A percentile compares a stretch with the other conserved stretches of the same genome.
Evolutionary conservation across 2,329 filamentous ascomycete species (phyloP).

Genomic region (Botrytis paeoniae): DNA sequence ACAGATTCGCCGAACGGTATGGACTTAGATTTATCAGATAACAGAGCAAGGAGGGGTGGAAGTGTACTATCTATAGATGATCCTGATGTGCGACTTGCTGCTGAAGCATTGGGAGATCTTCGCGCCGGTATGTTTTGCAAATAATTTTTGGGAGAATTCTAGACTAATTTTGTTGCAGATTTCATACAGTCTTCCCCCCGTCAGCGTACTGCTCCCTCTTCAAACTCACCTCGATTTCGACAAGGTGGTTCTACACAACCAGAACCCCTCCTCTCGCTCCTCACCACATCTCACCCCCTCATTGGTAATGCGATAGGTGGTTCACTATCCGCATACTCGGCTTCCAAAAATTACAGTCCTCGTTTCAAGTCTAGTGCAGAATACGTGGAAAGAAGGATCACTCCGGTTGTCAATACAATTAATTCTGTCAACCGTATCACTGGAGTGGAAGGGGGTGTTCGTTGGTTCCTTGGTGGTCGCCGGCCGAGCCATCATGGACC

Average conservation of each 20-base stretch:
- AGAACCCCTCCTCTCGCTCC: constrained; percentile 80
- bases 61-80: constrained; percentile 52
- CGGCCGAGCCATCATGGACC: constrained; percentile 36
- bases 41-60: constrained; percentile 32
- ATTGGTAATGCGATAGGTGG: constrained; percentile 81
- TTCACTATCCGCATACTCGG: constrained; percentile 80
- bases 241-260: constrained; percentile 42
- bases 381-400: constrained; percentile 84
- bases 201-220: constrained; percentile 28
- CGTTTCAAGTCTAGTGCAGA: constrained; percentile 86
- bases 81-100: constrained; percentile 66
- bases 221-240: constrained; percentile 41
- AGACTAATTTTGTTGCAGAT: constrained; percentile 45
- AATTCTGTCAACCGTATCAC: constrained; percentile 80
- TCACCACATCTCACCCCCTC: constrained; percentile 84
- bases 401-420: constrained; percentile 82
- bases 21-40: constrained; percentile 36
- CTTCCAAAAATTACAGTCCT: constrained; percentile 86
- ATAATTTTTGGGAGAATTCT: neutral
- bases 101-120: constrained; percentile 72
- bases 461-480: constrained; percentile 71
- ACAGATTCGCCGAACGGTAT: constrained; percentile 33
- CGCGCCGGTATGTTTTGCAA: constrained; percentile 58
- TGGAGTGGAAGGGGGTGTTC: constrained; percentile 80
- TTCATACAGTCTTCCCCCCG: constrained; percentile 62